Conservation (phyloP, 495 filamentous ascomycete species). For the Apodospora peruviana region DNA sequence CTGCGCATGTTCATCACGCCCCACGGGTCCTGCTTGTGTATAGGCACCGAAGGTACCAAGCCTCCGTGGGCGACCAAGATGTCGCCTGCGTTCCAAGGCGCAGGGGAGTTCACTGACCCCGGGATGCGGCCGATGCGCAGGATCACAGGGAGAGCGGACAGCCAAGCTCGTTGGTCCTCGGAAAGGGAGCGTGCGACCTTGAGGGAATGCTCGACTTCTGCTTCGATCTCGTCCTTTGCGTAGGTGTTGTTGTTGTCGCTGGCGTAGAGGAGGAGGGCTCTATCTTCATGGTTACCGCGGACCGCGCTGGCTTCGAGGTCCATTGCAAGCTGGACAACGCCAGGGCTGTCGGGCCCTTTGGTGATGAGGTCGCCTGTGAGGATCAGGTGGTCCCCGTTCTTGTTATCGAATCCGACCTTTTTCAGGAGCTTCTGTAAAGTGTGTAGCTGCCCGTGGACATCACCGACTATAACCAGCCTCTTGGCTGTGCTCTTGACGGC, state of each 20-base stretch:
- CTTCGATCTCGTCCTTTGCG: neutral
- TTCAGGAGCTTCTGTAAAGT: slow-evolving; percentile 61
- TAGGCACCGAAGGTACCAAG: slow-evolving; percentile 63
- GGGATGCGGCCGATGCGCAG: slow-evolving; percentile 58
- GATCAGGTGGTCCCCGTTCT: slow-evolving; percentile 66
- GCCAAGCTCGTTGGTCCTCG: slow-evolving; percentile 58
- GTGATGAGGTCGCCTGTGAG: slow-evolving; percentile 79
- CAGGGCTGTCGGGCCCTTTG: slow-evolving; percentile 79
- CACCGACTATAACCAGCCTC: slow-evolving; percentile 70
- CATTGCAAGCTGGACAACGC: slow-evolving; percentile 71
- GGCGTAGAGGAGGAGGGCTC: slow-evolving; percentile 45
- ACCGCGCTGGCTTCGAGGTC: slow-evolving; percentile 67
- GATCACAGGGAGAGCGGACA: slow-evolving; percentile 67
- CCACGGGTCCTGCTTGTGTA: slow-evolving; percentile 71
- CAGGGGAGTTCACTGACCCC: slow-evolving; percentile 14
- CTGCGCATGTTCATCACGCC: slow-evolving; percentile 90
- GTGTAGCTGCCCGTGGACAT: slow-evolving; percentile 79
- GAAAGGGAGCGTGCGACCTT: slow-evolving; percentile 31
- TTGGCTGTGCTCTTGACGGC: slow-evolving; percentile 4
- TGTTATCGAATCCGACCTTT: slow-evolving; percentile 56
- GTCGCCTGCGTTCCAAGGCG: slow-evolving; percentile 44
- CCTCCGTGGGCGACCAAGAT: slow-evolving; percentile 81
- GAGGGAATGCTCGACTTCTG: slow-evolving; percentile 21
- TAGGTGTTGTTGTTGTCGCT: slow-evolving; percentile 11
- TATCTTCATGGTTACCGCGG: slow-evolving; percentile 91